A percentile compares a stretch with the other conserved stretches of the same genome.
These are phyloP conservation scores for Coccinonectria pachysandricola DNA, from an alignment of 2,329 filamentous ascomycete species.

Conservation along the genomic window DNA sequence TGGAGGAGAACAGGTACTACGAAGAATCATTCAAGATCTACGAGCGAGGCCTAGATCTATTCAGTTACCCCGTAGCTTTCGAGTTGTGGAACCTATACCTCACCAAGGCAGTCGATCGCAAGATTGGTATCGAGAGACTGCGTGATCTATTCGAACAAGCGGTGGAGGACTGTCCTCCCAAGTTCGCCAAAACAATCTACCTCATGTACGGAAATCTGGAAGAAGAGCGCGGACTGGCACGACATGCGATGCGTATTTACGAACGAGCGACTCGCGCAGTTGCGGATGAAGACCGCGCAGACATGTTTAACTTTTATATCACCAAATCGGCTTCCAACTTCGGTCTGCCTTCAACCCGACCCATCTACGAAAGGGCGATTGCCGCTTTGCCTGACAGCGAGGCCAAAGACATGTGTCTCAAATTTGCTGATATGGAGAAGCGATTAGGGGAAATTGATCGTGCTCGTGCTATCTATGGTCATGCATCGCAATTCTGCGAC, in stretches of 20 bases:
- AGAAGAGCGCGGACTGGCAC: constrained; percentile 85
- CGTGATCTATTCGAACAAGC: constrained; percentile 96
- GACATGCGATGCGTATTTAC: constrained; percentile 98
- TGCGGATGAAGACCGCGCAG: constrained; percentile 83
- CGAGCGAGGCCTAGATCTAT: constrained; percentile 92
- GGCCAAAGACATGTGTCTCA: constrained; percentile 95
- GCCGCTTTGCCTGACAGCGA: constrained; percentile 86
- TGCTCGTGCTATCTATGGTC: constrained; percentile 88
- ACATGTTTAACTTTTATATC: constrained; percentile 99
- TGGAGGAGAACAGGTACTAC: constrained; percentile 91
- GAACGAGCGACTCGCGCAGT: constrained; percentile 93
- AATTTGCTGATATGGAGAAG: constrained; percentile 95
- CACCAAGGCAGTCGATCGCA: constrained; percentile 91
- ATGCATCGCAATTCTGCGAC: constrained; percentile 95
- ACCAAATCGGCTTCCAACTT: constrained; percentile 98
- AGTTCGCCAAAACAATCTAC: constrained; percentile 92
- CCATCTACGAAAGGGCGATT: constrained; percentile 95
- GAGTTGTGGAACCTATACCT: constrained; percentile 98
- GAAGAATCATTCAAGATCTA: constrained; percentile 98
- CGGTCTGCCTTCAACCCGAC: constrained; percentile 82
- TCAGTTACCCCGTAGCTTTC: constrained; percentile 95
- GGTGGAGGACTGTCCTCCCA: constrained; percentile 85
- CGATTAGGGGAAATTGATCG: constrained; percentile 88
- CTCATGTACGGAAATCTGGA: constrained; percentile 98
- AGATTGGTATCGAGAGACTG: constrained; percentile 88